Percentiles rank a stretch among this genome's conserved stretches.
Conservation (phyloP, 345 rosid genomes). For the Theobroma cacao region DNA sequence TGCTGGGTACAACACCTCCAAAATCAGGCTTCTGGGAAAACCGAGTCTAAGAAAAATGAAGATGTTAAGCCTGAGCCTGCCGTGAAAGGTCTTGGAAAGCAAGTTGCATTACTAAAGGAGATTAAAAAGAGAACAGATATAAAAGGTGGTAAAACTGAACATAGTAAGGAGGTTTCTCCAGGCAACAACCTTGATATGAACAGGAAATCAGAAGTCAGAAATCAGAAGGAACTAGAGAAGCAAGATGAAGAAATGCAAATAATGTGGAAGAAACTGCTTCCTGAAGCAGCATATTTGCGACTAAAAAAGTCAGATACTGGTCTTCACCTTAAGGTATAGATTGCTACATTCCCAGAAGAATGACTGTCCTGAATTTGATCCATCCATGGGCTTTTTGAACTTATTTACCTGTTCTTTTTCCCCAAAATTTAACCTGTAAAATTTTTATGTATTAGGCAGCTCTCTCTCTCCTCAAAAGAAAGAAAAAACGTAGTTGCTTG, state of each 20-base stretch:
- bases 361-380: slow-evolving; percentile 8
- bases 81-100: slow-evolving; percentile 98
- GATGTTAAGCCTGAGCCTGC: slow-evolving; percentile 74
- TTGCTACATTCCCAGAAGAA: slow-evolving; percentile 11
- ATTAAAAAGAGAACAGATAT: slow-evolving; percentile 79
- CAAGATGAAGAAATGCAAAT: slow-evolving; percentile 58
- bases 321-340: slow-evolving; percentile 85
- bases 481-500: not conserved
- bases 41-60: slow-evolving; percentile 66
- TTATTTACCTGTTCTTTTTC: slow-evolving; percentile 3
- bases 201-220: slow-evolving; percentile 43
- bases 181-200: slow-evolving; percentile 35
- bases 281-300: slow-evolving; percentile 77
- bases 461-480: not conserved
- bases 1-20: slow-evolving; percentile 97
- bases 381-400: slow-evolving; percentile 1
- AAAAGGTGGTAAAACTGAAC: slow-evolving; percentile 60
- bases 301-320: slow-evolving; percentile 91
- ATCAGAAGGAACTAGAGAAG: slow-evolving; percentile 60
- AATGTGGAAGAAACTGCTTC: slow-evolving; percentile 64
- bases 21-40: slow-evolving; percentile 83
- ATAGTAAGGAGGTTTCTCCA: slow-evolving; percentile 48
- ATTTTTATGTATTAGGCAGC: not conserved
- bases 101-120: slow-evolving; percentile 85
- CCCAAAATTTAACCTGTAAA: slow-evolving; percentile 14